Base-by-base conservation (phyloP, 2,329 filamentous ascomycete genomes). In the Xylogone sp. region DNA sequence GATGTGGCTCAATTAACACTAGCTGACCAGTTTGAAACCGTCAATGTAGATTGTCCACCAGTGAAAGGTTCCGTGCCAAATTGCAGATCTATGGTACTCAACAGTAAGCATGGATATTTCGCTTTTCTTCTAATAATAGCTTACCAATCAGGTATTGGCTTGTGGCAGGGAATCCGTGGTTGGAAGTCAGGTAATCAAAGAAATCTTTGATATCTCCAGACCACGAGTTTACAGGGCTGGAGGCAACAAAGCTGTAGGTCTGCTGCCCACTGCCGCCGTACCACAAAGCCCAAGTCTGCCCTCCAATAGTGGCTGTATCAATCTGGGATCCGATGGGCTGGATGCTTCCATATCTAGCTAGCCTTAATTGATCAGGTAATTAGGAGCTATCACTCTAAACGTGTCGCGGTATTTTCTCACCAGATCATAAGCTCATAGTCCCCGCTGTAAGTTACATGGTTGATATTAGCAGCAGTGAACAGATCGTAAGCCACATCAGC, bases 391-490 rank as follows among this genome's bases (percentile, higher is more conserved):
- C 27, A 13, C 13, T 31, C 13, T 31, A 7, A 31, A 13, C 13
- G 13, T 31, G 13, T 31, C 7, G 13, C 7, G 27, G 13, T 7
- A 8, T 31, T 31, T 2, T 69, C 75, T 21, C 81, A 68, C 82
- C 83, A 86, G 57, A 86, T 75, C 83, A 86, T 86, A 59, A 86
- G 71, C 67, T 86, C 83, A 61, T 81, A 84, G 1, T 78, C 71
- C 21, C 73, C 63, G 44, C 71, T 74, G 24, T 67, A 66, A 4
- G 50, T 51, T 20, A 71, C 71, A 43, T 75, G 71, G 22, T 65
- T 60, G 7, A 69, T 68, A n/a, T 81, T 81, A 21, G 67, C 62
- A 6, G 71, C 69, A 19, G 81, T 82, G 69, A 85, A 86, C 48
- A 85, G 66, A 62, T 84, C 81, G 60, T 83, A 85, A 8, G 81